phyloP scores from a whole-genome alignment of 2,329 filamentous ascomycete species.

The Colletotrichum sp. region DNA sequence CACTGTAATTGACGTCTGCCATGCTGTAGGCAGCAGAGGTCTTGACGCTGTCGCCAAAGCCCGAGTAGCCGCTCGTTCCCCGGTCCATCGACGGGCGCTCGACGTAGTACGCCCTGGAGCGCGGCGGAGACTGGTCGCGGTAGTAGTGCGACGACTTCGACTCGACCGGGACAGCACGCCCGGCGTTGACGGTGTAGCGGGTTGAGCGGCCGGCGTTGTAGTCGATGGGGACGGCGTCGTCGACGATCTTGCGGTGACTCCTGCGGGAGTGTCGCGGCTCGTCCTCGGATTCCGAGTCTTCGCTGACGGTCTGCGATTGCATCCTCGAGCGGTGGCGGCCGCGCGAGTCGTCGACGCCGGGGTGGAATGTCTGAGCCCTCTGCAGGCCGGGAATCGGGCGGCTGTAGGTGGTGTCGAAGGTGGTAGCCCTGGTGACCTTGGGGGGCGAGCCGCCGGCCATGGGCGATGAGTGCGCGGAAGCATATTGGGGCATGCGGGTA shows the following conservation, averaged over 20 bases:
- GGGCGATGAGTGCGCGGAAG: constrained; percentile 30
- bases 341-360: constrained; percentile 28
- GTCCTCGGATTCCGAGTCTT: constrained; percentile 39
- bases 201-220: background rate
- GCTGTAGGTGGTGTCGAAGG: constrained; percentile 33
- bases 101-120: constrained; percentile 10
- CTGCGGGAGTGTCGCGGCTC: constrained; percentile 33
- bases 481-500: constrained; percentile 28
- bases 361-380: constrained; percentile 39
- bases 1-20: constrained; percentile 36
- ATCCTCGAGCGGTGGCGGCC: constrained; percentile 42
- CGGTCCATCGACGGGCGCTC: constrained; percentile 32
- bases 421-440: constrained; percentile 35
- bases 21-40: constrained; percentile 32
- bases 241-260: constrained; percentile 36
- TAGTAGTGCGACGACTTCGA: constrained; percentile 27
- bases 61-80: constrained; percentile 31
- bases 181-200: constrained; percentile 20
- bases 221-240: constrained; percentile 27
- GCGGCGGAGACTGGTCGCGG: background rate
- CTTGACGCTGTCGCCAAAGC: constrained; percentile 36
- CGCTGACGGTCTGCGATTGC: constrained; percentile 36
- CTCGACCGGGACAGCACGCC: constrained; percentile 29
- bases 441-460: constrained; percentile 35
- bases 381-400: constrained; percentile 29